A percentile compares a stretch with the other conserved stretches of the same genome.
These are phyloP conservation scores for Xylariaceae sp. DNA, from an alignment of 2,329 filamentous ascomycete genomes.

Conservation along the genomic window DNA sequence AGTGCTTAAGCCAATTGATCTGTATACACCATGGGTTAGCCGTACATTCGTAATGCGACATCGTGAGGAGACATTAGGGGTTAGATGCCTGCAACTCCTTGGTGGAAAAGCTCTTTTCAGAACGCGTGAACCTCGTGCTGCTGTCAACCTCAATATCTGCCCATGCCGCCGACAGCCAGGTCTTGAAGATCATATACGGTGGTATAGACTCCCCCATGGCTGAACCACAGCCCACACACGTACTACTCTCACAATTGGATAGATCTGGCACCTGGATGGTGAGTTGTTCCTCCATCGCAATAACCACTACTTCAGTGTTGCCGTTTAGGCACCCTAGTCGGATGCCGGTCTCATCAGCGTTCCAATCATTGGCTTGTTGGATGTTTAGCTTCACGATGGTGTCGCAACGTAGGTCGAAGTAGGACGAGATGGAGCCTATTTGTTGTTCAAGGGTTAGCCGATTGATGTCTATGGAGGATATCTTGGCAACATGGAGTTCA, in stretches of 20 bases:
- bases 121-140: not conserved
- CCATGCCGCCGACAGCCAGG: not conserved
- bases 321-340: not conserved
- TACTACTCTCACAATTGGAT: not conserved
- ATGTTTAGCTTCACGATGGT: not conserved
- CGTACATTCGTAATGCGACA: too few species aligned
- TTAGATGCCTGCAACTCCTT: not conserved
- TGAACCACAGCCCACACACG: not conserved
- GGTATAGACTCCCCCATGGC: not conserved
- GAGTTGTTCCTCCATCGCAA: not conserved
- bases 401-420: not conserved
- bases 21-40: not conserved
- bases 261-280: not conserved
- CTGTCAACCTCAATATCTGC: not conserved
- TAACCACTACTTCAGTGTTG: not conserved
- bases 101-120: not conserved
- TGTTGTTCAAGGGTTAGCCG: not conserved
- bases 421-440: not conserved
- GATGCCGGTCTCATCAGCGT: not conserved
- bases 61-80: too few species aligned
- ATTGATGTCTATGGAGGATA: not conserved
- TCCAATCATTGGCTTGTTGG: not conserved
- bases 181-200: not conserved
- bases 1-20: not conserved
- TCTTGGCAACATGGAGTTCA: not conserved